phyloP scores from a whole-genome alignment of 2,329 filamentous ascomycete species.

The Pseudogymnoascus pannorum region DNA sequence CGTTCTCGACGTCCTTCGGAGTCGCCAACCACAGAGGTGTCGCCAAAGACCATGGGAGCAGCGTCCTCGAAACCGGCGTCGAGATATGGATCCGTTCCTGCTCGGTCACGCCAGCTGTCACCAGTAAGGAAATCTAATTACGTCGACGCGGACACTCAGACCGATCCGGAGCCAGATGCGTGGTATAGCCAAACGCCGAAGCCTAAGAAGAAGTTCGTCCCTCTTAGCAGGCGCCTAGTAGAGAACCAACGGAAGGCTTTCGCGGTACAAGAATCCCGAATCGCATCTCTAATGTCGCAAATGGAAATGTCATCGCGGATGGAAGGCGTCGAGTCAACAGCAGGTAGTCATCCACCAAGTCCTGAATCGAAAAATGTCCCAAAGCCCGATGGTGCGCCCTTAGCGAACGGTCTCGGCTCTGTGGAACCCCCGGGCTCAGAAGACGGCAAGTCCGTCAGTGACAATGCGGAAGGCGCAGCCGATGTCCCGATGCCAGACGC shows the following conservation, averaged over 20 bases:
- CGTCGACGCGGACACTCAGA: constrained; percentile 25
- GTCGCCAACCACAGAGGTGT: constrained; percentile 24
- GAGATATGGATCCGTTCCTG: constrained; percentile 13
- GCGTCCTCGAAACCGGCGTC: constrained; percentile 18
- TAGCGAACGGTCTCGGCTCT: background rate
- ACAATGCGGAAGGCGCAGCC: constrained; percentile 8
- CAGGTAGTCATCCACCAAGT: constrained; percentile 11
- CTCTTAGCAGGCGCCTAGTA: constrained; percentile 25
- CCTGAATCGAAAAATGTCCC: constrained; percentile 17
- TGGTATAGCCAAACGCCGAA: constrained; percentile 25
- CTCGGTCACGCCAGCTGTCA: constrained; percentile 21
- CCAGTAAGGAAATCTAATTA: constrained; percentile 20
- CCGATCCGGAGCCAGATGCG: constrained; percentile 24
- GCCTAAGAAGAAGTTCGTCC: constrained; percentile 22
- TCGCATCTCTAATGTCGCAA: background rate
- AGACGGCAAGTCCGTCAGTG: background rate
- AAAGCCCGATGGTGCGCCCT: background rate
- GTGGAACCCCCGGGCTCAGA: background rate
- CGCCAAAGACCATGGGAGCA: constrained; percentile 21
- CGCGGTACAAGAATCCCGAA: constrained; percentile 14
- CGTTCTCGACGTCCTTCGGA: constrained; percentile 26
- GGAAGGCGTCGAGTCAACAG: constrained; percentile 6
- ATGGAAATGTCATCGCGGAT: constrained; percentile 12
- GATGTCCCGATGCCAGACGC: constrained; percentile 26
- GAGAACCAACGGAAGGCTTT: constrained; percentile 23